Percentiles rank a stretch among this genome's conserved stretches.
These are phyloP conservation scores for Taphrina deformans DNA, from an alignment of 1,139 yeast species.

Conservation along the genomic window DNA sequence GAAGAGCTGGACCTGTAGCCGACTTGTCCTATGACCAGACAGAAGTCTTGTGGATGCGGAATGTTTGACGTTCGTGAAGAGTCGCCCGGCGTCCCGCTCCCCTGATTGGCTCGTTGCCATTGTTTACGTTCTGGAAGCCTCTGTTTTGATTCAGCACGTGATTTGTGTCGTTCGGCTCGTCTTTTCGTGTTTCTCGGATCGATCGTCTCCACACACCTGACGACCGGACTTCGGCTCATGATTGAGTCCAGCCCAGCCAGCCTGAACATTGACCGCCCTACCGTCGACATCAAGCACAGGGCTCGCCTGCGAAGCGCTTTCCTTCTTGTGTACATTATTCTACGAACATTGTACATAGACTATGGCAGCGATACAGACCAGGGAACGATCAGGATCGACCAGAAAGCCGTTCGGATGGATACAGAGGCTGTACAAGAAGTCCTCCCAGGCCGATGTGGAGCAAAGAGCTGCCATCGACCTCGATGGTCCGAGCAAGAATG, in stretches of 20 bases:
- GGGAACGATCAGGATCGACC: constrained; percentile 7
- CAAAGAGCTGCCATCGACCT: not conserved
- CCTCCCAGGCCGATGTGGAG: not conserved
- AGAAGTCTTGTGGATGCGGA: not conserved
- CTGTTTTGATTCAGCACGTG: not conserved
- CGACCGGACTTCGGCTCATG: too few species aligned
- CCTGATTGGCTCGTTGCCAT: constrained; percentile 6
- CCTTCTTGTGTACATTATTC: not conserved
- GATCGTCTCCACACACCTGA: not conserved
- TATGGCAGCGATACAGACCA: constrained; percentile 11
- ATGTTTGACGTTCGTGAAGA: not conserved
- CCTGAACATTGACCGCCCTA: not conserved
- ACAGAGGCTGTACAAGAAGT: constrained; percentile 6
- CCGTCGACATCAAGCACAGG: too few species aligned
- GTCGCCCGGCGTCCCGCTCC: not conserved
- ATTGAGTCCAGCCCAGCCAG: not conserved
- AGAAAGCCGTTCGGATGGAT: constrained; percentile 30
- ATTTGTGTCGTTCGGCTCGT: not conserved
- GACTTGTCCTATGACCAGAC: not conserved
- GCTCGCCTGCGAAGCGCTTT: too few species aligned
- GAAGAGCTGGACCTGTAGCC: too few species aligned
- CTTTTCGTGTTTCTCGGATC: not conserved
- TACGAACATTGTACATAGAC: not conserved
- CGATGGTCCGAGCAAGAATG: not conserved
- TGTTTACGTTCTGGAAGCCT: not conserved